phyloP scores from a whole-genome alignment of 2,329 filamentous ascomycete species.

The Penicillium olsonii region DNA sequence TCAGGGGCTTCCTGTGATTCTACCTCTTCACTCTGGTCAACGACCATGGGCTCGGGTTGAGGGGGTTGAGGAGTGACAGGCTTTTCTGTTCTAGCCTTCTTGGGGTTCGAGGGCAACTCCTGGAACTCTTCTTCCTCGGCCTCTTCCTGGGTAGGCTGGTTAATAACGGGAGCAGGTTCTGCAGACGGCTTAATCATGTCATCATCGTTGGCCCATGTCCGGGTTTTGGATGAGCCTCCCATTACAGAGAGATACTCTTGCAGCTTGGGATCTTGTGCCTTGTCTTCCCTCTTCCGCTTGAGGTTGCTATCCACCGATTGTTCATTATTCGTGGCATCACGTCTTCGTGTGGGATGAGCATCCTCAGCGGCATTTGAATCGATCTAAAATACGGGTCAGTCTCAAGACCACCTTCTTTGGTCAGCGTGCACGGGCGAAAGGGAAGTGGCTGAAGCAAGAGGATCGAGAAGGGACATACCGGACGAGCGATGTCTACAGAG shows the following conservation, averaged over 20 bases:
- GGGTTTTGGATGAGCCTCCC: constrained; percentile 66
- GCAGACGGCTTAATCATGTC: constrained; percentile 32
- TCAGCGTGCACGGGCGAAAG: constrained; percentile 38
- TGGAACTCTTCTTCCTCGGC: constrained; percentile 14
- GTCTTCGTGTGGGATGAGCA: constrained; percentile 25
- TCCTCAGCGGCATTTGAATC: constrained; percentile 36
- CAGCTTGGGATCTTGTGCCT: constrained; percentile 72
- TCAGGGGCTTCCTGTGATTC: constrained; percentile 19
- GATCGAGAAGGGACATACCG: constrained; percentile 57
- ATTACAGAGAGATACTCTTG: constrained; percentile 85
- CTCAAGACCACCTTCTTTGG: constrained; percentile 41
- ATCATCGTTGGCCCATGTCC: constrained; percentile 62
- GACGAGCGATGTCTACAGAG: constrained; percentile 80
- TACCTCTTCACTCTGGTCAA: constrained; percentile 24
- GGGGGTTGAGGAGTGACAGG: constrained; percentile 41
- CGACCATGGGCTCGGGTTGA: constrained; percentile 26
- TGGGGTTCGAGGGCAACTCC: constrained; percentile 46
- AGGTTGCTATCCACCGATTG: constrained; percentile 30
- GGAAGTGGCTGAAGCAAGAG: constrained; percentile 15
- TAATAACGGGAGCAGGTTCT: constrained; percentile 21
- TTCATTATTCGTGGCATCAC: constrained; percentile 20
- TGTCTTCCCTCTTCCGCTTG: constrained; percentile 54
- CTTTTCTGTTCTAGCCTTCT: constrained; percentile 53
- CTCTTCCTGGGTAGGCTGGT: constrained; percentile 22
- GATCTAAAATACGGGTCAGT: constrained; percentile 44